These are phyloP conservation scores for Scedosporium boydii DNA, from an alignment of 2,329 filamentous ascomycete species.

Conservation along the genomic window DNA sequence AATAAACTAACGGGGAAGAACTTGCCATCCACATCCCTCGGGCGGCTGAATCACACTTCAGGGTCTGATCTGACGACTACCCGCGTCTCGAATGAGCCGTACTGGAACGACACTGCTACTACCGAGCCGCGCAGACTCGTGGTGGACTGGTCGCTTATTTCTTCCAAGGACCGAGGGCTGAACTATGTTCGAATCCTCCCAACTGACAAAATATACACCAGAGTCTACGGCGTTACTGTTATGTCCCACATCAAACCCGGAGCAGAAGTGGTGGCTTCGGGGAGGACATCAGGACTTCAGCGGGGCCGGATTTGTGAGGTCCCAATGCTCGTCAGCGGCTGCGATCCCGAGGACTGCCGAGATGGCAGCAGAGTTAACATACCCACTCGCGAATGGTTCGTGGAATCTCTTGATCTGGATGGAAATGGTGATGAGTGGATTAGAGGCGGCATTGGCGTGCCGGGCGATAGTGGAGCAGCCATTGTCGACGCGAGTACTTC, in stretches of 20 bases:
- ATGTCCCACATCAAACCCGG: constrained; percentile 24
- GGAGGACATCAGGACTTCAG: constrained; percentile 32
- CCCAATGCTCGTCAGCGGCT: constrained; percentile 30
- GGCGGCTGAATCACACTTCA: constrained; percentile 28
- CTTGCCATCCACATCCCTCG: constrained; percentile 14
- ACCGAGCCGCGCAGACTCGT: constrained; percentile 30
- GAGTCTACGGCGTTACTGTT: constrained; percentile 19
- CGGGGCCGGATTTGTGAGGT: constrained; percentile 32
- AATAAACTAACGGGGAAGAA: background rate
- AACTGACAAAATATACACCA: constrained; percentile 13
- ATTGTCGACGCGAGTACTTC: constrained; percentile 30
- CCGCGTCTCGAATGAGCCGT: constrained; percentile 31
- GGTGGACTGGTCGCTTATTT: constrained; percentile 34
- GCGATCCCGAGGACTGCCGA: constrained; percentile 7
- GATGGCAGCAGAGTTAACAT: constrained; percentile 27
- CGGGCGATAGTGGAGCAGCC: constrained; percentile 34
- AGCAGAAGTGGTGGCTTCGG: constrained; percentile 27
- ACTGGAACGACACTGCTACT: constrained; percentile 29
- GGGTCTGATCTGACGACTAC: constrained; percentile 32
- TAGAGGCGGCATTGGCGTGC: constrained; percentile 32
- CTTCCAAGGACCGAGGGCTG: constrained; percentile 29
- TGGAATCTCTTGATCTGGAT: constrained; percentile 28
- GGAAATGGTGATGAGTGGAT: constrained; percentile 34
- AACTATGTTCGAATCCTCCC: constrained; percentile 26
- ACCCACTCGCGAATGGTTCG: constrained; percentile 34